Evolutionary conservation across 805 yeast genomes (phyloP).

Genomic region (Yamadazyma insecticola): DNA sequence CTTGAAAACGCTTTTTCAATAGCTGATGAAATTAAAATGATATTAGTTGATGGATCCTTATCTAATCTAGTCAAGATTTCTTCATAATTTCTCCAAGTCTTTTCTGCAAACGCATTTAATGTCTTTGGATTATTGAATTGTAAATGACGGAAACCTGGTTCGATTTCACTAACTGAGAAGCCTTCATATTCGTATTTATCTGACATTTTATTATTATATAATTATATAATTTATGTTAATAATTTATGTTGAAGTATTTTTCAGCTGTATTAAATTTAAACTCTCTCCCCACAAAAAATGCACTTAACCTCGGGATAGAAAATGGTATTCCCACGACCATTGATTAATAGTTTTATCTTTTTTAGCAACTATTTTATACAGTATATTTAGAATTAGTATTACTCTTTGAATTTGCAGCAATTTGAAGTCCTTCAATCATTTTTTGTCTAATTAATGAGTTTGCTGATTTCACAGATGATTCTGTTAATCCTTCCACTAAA

Average conservation of each 20-base stretch:
- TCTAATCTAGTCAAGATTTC: conserved; percentile 44
- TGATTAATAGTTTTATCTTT: too few relatives aligned
- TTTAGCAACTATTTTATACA: conserved; percentile 31
- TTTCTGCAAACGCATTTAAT: conserved; percentile 54
- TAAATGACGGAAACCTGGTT: conserved; percentile 49
- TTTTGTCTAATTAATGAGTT: conserved; percentile 51
- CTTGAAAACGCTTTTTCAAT: conserved; percentile 54
- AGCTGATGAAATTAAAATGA: conserved; percentile 52
- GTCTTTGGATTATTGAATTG: conserved; percentile 57
- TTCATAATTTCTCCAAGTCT: conserved; percentile 55
- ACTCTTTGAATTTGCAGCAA: too few relatives aligned
- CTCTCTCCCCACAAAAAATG: too few relatives aligned
- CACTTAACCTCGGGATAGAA: conserved; percentile 3
- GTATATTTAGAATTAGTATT: too few relatives aligned
- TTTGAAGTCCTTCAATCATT: conserved; percentile 54
- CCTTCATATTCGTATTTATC: conserved; percentile 21
- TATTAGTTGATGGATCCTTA: conserved; percentile 40
- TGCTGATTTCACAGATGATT: conserved; percentile 54
- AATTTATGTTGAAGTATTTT: too few relatives aligned
- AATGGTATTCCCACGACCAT: too few relatives aligned
- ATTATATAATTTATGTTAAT: too few relatives aligned
- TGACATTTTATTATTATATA: too few relatives aligned
- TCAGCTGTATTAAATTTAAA: too few relatives aligned
- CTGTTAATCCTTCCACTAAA: conserved; percentile 70
- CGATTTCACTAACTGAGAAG: conserved; percentile 38